These are phyloP conservation scores for Ormosia semicastrata DNA, from an alignment of 306 rosid species.

Conservation along the genomic window DNA sequence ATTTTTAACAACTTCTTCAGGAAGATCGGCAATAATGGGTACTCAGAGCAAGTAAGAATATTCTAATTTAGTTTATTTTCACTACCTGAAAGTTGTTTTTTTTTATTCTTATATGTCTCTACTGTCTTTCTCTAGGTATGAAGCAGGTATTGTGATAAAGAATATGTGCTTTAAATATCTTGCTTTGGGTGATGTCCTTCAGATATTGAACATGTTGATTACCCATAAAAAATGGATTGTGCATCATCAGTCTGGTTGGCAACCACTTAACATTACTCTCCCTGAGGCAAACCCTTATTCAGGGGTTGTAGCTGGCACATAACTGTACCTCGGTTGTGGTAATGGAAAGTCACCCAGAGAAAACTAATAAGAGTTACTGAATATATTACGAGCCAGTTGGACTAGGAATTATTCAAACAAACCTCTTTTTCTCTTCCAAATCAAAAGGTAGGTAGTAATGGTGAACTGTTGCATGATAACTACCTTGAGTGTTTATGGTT, in stretches of 20 bases:
- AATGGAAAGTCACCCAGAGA: conserved; percentile 31
- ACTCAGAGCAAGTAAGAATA: conserved; percentile 71
- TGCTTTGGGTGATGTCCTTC: conserved; percentile 71
- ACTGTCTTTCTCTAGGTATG: conserved; percentile 56
- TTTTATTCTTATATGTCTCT: neutral
- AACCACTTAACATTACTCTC: conserved; percentile 64
- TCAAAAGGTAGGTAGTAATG: conserved; percentile 30
- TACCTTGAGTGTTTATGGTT: conserved; percentile 6
- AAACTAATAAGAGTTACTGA: conserved; percentile 13
- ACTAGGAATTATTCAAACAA: conserved; percentile 15
- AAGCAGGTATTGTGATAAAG: conserved; percentile 69
- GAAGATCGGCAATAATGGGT: conserved; percentile 62
- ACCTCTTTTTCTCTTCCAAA: neutral
- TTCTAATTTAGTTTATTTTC: conserved; percentile 8
- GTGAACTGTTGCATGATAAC: conserved; percentile 13
- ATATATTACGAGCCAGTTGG: conserved; percentile 29
- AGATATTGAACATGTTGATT: conserved; percentile 63
- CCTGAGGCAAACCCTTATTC: conserved; percentile 48
- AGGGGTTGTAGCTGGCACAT: conserved; percentile 25
- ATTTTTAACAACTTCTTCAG: conserved; percentile 59
- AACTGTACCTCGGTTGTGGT: conserved; percentile 12
- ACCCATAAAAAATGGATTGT: conserved; percentile 73
- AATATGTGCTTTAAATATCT: conserved; percentile 60
- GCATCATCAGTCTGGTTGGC: conserved; percentile 88
- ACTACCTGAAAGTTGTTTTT: conserved; percentile 10